Percentiles rank a stretch among this genome's conserved stretches.
These are phyloP conservation scores for Taphrina populina DNA, from an alignment of 1,139 yeast species.

Conservation along the genomic window DNA sequence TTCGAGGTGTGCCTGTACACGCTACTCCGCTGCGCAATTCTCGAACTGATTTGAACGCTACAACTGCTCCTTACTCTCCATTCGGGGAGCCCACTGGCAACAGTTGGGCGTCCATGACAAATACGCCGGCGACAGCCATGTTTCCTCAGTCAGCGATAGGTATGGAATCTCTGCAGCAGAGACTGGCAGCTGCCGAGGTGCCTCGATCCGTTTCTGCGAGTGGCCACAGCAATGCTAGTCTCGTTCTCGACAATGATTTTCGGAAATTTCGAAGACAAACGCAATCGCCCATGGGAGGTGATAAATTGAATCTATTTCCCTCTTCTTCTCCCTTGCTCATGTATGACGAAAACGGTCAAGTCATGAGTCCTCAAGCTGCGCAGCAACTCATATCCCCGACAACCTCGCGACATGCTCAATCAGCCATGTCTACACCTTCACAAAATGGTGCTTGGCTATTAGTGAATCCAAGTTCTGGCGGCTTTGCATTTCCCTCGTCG, in stretches of 20 bases:
- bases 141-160: conserved; percentile 21
- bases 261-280: conserved; percentile 41
- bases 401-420: conserved; percentile 7
- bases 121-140: conserved; percentile 37
- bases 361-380: conserved; percentile 31
- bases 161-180: conserved; percentile 43
- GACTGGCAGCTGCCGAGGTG: conserved; percentile 41
- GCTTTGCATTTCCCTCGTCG: conserved; percentile 17
- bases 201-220: neutral
- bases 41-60: conserved; percentile 20
- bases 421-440: conserved; percentile 7
- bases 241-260: conserved; percentile 42
- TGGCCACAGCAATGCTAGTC: conserved; percentile 32
- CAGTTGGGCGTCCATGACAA: conserved; percentile 40
- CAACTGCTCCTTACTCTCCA: conserved; percentile 35
- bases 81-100: conserved; percentile 36
- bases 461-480: neutral
- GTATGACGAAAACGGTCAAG: conserved; percentile 37
- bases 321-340: conserved; percentile 32
- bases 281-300: conserved; percentile 22
- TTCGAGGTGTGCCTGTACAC: conserved; percentile 22
- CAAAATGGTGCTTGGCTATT: conserved; percentile 23
- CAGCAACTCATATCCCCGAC: conserved; percentile 24
- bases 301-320: neutral
- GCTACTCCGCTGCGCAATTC: conserved; percentile 24